A percentile compares a stretch with the other conserved stretches of the same genome.
Evolutionary conservation across 1,139 yeast genomes (phyloP).

Genomic region (Kurtzmaniella quercitrusa): DNA sequence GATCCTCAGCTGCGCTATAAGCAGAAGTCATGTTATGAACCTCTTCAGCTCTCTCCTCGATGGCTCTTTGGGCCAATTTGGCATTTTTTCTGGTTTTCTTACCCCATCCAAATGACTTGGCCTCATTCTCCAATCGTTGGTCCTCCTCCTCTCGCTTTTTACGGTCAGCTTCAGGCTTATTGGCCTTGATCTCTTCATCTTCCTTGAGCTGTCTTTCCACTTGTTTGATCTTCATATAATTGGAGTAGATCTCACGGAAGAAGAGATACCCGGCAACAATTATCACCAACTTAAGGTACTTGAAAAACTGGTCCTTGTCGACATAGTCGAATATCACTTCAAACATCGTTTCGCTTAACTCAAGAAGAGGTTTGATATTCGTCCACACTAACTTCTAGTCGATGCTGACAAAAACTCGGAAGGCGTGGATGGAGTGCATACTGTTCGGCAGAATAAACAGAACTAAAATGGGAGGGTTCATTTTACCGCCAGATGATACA

Average conservation of each 20-base stretch:
- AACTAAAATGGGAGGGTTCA: no score
- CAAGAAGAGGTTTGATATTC: neutral
- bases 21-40: constrained; percentile 42
- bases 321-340: constrained; percentile 35
- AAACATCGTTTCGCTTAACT: constrained; percentile 12
- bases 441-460: no score
- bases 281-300: constrained; percentile 36
- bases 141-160: constrained; percentile 25
- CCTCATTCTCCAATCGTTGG: constrained; percentile 33
- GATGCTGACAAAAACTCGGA: neutral
- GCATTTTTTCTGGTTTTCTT: constrained; percentile 61
- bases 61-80: constrained; percentile 48
- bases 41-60: constrained; percentile 45
- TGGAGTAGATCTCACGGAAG: constrained; percentile 33
- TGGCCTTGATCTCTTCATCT: constrained; percentile 42
- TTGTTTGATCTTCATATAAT: constrained; percentile 48
- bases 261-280: constrained; percentile 34
- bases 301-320: constrained; percentile 29
- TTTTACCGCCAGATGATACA: no score
- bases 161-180: constrained; percentile 30
- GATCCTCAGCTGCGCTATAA: constrained; percentile 59
- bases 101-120: constrained; percentile 71
- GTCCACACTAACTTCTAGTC: neutral
- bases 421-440: neutral
- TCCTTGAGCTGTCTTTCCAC: constrained; percentile 44